Evolutionary conservation across 108 stramenopile species (phyloP), one percentile per base, ranked within the genome.

Genomic region (Fragilariopsis cylindrus): DNA sequence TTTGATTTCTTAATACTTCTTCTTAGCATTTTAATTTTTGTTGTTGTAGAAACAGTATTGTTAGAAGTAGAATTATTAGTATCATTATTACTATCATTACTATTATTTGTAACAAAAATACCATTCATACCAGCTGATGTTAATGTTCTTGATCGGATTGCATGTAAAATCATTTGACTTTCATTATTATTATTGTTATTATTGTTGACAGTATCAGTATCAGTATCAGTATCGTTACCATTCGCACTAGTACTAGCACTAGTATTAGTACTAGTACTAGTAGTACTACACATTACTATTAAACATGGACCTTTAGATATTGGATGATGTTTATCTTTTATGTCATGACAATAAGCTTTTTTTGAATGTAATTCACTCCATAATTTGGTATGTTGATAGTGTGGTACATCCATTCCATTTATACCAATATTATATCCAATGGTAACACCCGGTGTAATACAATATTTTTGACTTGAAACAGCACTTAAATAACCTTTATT

Each of bases 51-150:
- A 2, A 2, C 30, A 30, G 30, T 2, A 30, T 30, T 2, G 2
- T 30, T 30, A 30, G 2, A 30, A 30, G 30, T 30, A 30, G 30
- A n/a, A n/a, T n/a, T n/a, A n/a, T n/a, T 2, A 2, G 30, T 30
- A 30, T 2, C 30, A 1, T 30, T 30, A n/a, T n/a, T n/a, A n/a
- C n/a, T n/a, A n/a, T n/a, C n/a, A n/a, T n/a, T 30, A 30, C 2
- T 30, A 30, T 2, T 30, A 30, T 30, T 30, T 53, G n/a, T 53
- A 53, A 53, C 15, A 12, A 12, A 73, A 19, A 91, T 81, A 46
- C 80, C 70, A 52, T 74, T 55, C 93, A 95, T 95, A 7, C 93
- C 93, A 39, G 93, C 93, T 40, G 86, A 87, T 18, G 93, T 95
- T 66, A 80, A 79, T 5, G 91, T 88, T 18, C 93, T 72, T 13